Evolutionary conservation across 2,329 filamentous ascomycete species (phyloP), one percentile per base, ranked within the genome.

Genomic region (Colletotrichum sp.): DNA sequence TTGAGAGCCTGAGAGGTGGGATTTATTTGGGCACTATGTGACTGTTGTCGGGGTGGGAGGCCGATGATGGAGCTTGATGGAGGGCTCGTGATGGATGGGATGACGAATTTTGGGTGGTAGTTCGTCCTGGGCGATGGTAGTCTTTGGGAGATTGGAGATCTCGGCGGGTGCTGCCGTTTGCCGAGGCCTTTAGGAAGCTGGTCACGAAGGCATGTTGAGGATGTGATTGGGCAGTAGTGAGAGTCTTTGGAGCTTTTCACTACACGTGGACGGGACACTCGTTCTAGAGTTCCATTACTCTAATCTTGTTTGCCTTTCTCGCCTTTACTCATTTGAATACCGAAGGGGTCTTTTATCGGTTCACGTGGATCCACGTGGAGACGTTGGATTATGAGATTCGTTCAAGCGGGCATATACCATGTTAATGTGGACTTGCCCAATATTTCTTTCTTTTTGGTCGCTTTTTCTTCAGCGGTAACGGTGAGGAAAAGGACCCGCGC

Each of bases 331-430:
- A 21, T 52, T 52, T 52, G 43, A 52, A 52, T 21, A 52, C n/a
- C 43, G 43, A 32, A n/a, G 24, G 32, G 18, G 34, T 26, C 26
- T 24, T 65, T 43, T 48, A 65, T 43, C 61, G 61, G 61, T 65
- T 26, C 32, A 43, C 34, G 24, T 38, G 71, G 58, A 71, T 65
- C 71, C 71, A 74, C 71, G 71, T 74, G 71, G 71, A 71, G 16
- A 16, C 32, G 18, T 48, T 58, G 57, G 24, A 58, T 67, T 52
- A 43, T 26, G 24, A 58, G 38, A 71, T 71, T 71, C 67, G 71
- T 24, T 32, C 30, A 34, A 13, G 16, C 26, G 34, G 63, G 36
- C 58, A 36, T 32, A n/a, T 34, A 12, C 58, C 43, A 7, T 63
- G 58, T 34, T 36, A n/a, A 5, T 21, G 55, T 28, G 21, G 26